Percentiles rank a stretch among this genome's conserved stretches.
Conservation (phyloP, 805 yeast species). For the Candida stauntonica region DNA sequence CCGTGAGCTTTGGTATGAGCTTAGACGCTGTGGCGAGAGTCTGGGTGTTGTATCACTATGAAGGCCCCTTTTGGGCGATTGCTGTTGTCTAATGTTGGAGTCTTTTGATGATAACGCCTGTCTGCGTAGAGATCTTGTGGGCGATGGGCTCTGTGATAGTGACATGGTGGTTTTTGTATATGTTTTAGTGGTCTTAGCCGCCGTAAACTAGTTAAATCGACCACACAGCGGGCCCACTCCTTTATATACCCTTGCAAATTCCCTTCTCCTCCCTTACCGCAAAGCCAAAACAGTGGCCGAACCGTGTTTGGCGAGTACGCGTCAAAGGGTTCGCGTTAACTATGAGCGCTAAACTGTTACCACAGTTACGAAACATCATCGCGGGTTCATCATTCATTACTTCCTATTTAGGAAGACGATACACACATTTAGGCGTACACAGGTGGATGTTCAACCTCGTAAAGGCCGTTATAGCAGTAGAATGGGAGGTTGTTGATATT, state of each 20-base stretch:
- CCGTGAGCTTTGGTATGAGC: slow-evolving; percentile 4
- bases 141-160: slow-evolving; percentile 20
- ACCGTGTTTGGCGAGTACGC: too few species aligned
- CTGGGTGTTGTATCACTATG: slow-evolving; percentile 13
- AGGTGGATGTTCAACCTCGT: slow-evolving; percentile 18
- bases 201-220: too few species aligned
- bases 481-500: slow-evolving; percentile 14
- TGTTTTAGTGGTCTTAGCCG: too few species aligned
- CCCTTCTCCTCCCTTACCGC: slow-evolving; percentile 1
- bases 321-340: too few species aligned
- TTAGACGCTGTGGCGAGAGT: slow-evolving; percentile 9
- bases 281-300: slow-evolving; percentile 15
- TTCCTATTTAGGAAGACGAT: not conserved
- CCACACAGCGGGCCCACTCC: not conserved
- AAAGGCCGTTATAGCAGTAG: slow-evolving; percentile 21
- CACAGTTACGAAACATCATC: too few species aligned
- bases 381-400: too few species aligned
- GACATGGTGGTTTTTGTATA: not conserved
- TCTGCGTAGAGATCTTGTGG: slow-evolving; percentile 22
- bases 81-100: slow-evolving; percentile 15
- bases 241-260: not conserved
- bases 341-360: too few species aligned
- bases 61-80: slow-evolving; percentile 10
- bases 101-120: slow-evolving; percentile 25
- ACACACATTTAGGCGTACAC: slow-evolving; percentile 5